phyloP scores from a whole-genome alignment of 257 asterid genomes.

The Thymus quinquecostatus region DNA sequence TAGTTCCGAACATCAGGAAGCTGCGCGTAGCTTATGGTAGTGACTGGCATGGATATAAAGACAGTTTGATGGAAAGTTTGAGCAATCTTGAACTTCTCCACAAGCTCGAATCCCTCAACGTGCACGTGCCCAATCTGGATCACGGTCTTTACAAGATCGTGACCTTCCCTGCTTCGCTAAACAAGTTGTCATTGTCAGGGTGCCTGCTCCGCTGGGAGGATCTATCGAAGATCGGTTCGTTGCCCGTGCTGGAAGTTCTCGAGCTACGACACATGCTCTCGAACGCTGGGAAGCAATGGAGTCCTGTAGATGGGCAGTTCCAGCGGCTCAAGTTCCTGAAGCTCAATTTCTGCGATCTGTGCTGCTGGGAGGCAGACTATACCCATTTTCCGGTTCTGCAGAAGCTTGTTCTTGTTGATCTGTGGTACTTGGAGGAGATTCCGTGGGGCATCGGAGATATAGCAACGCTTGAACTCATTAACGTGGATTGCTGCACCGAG shows the following conservation, averaged over 20 bases:
- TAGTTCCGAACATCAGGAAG: slow-evolving; percentile 3
- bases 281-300: not conserved
- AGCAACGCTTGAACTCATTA: slow-evolving; percentile 21
- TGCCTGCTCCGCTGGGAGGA: not conserved
- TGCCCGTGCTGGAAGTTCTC: not conserved
- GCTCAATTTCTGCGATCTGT: not conserved
- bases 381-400: not conserved
- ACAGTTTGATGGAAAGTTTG: too few relatives aligned
- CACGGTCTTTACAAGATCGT: not conserved
- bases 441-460: slow-evolving; percentile 25
- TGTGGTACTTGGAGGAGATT: slow-evolving; percentile 4
- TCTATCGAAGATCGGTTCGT: not conserved
- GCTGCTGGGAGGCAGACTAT: not conserved
- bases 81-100: too few relatives aligned
- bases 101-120: too few relatives aligned
- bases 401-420: not conserved
- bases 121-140: too few relatives aligned
- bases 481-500: not conserved
- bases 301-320: not conserved
- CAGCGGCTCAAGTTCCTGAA: not conserved
- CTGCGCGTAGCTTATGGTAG: not conserved
- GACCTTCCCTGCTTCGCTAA: not conserved
- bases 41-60: not conserved
- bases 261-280: not conserved
- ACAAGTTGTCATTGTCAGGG: not conserved